phyloP scores from a whole-genome alignment of 2,329 filamentous ascomycete species.

The Aspergillus alliaceus region DNA sequence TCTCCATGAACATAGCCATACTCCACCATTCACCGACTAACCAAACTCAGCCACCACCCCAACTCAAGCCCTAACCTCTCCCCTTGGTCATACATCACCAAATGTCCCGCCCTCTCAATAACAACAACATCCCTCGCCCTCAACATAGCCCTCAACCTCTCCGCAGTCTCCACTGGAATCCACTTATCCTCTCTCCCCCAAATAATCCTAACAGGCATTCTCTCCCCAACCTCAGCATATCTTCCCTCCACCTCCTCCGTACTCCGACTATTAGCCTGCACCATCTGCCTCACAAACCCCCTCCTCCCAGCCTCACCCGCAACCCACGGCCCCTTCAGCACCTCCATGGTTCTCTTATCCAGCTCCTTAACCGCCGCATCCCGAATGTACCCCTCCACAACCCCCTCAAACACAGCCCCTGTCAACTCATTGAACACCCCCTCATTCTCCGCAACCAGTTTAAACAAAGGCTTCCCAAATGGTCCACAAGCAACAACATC shows the following conservation, averaged over 20 bases:
- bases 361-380: constrained; percentile 37
- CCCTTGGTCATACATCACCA: constrained; percentile 47
- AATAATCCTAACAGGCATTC: constrained; percentile 42
- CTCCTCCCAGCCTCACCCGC: constrained; percentile 25
- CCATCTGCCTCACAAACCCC: constrained; percentile 43
- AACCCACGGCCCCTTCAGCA: constrained; percentile 40
- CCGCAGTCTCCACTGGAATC: constrained; percentile 44
- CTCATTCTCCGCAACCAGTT: constrained; percentile 38
- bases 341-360: constrained; percentile 33
- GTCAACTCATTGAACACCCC: constrained; percentile 38
- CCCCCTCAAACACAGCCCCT: constrained; percentile 35
- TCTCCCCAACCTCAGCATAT: constrained; percentile 38
- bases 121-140: constrained; percentile 26
- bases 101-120: constrained; percentile 45
- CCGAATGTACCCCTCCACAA: constrained; percentile 42
- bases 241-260: constrained; percentile 38
- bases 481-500: constrained; percentile 47
- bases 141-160: constrained; percentile 29
- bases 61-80: constrained; percentile 40
- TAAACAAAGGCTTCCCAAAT: constrained; percentile 47
- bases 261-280: constrained; percentile 33
- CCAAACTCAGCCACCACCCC: neutral
- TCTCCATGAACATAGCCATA: no score
- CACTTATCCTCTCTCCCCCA: constrained; percentile 48
- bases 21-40: neutral